These are phyloP conservation scores for Elaeis guineensis DNA, from an alignment of 176 grass and related monocot species.

Conservation along the genomic window DNA sequence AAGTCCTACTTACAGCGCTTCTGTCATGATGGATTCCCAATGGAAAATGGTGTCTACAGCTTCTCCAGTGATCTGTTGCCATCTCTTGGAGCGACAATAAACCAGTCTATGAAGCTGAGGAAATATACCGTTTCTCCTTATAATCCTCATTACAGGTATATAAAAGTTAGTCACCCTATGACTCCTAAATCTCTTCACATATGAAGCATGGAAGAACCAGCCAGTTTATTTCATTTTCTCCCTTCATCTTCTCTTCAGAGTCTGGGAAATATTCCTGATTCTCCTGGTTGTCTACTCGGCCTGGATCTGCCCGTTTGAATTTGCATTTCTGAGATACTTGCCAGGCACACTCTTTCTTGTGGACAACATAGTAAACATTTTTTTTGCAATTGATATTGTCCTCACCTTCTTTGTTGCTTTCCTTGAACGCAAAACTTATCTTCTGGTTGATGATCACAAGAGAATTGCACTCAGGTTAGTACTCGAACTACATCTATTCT, in stretches of 20 bases:
- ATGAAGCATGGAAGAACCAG: not conserved
- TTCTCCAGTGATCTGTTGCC: slow-evolving; percentile 38
- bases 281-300: slow-evolving; percentile 68
- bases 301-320: slow-evolving; percentile 76
- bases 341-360: slow-evolving; percentile 44
- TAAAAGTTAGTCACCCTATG: not conserved
- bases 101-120: slow-evolving; percentile 23
- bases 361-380: slow-evolving; percentile 50
- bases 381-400: slow-evolving; percentile 53
- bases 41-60: not conserved
- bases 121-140: slow-evolving; percentile 41
- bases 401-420: slow-evolving; percentile 74
- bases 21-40: slow-evolving; percentile 13
- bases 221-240: not conserved
- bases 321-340: slow-evolving; percentile 61
- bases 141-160: slow-evolving; percentile 52
- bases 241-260: slow-evolving; percentile 22
- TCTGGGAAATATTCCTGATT: slow-evolving; percentile 62
- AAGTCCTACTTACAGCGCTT: slow-evolving; percentile 14
- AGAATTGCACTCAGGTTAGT: slow-evolving; percentile 52
- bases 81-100: slow-evolving; percentile 32
- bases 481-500: not conserved
- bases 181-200: not conserved
- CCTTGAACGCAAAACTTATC: slow-evolving; percentile 40
- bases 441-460: slow-evolving; percentile 46